Percentiles rank a stretch among this genome's conserved stretches.
Evolutionary conservation across 352 stramenopile species (phyloP).

Genomic region (Pythium vanterpoolii): DNA sequence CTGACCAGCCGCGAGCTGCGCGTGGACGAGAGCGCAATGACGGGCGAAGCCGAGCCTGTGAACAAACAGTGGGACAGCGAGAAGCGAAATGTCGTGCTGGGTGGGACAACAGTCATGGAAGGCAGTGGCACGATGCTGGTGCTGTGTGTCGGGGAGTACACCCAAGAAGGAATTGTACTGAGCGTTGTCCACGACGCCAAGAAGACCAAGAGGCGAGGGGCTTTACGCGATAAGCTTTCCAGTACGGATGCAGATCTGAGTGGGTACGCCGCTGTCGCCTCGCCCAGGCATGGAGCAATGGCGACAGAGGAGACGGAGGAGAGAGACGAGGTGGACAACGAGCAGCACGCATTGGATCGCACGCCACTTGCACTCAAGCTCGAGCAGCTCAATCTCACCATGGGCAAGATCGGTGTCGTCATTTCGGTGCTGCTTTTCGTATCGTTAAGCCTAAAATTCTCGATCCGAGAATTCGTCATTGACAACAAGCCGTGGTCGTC

Average conservation of each 20-base stretch:
- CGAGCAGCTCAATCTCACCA: conserved; percentile 90
- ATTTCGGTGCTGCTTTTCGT: conserved; percentile 77
- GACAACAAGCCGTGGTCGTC: neutral
- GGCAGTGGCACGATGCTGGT: conserved; percentile 83
- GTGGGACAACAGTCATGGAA: conserved; percentile 81
- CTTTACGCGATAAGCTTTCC: conserved; percentile 36
- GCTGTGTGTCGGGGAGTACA: conserved; percentile 83
- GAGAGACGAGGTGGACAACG: neutral
- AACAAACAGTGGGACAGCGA: conserved; percentile 27
- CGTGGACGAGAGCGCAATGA: conserved; percentile 40
- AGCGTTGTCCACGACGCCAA: conserved; percentile 37
- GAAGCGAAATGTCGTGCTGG: conserved; percentile 67
- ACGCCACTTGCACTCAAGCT: conserved; percentile 86
- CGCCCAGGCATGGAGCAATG: conserved; percentile 6
- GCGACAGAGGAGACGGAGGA: too few relatives aligned
- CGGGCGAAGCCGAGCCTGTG: conserved; percentile 36
- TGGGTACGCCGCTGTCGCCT: conserved; percentile 25
- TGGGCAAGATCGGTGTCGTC: conserved; percentile 77
- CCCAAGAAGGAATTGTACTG: conserved; percentile 79
- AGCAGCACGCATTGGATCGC: conserved; percentile 21
- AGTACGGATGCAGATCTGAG: neutral
- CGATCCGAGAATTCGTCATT: conserved; percentile 47
- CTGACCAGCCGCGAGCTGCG: conserved; percentile 38
- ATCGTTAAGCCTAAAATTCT: conserved; percentile 71
- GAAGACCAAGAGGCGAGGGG: conserved; percentile 29